phyloP scores from a whole-genome alignment of 805 yeast species.

The Ogataea allantospora region DNA sequence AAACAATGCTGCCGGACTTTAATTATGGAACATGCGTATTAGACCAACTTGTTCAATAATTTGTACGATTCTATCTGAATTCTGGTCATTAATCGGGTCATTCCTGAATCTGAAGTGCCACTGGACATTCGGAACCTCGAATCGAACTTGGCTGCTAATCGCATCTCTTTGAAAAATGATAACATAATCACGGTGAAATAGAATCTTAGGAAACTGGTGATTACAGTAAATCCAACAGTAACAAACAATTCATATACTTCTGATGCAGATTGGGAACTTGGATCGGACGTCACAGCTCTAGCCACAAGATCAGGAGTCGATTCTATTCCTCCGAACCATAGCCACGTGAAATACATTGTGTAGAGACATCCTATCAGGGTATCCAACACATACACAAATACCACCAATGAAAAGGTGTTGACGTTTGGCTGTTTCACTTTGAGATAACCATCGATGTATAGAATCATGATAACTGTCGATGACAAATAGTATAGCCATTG shows the following conservation, averaged over 20 bases:
- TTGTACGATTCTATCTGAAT: constrained; percentile 23
- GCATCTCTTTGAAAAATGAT: constrained; percentile 57
- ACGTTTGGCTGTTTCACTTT: constrained; percentile 54
- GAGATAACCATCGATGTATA: constrained; percentile 59
- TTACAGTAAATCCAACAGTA: constrained; percentile 49
- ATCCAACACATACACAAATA: constrained; percentile 64
- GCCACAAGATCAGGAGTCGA: no score
- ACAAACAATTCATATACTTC: constrained; percentile 55
- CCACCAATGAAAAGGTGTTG: constrained; percentile 59
- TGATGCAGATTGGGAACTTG: constrained; percentile 60
- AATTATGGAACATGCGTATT: not conserved
- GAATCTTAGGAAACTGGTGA: constrained; percentile 47
- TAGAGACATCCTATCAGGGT: constrained; percentile 65
- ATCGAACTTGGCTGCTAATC: constrained; percentile 44
- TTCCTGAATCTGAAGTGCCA: constrained; percentile 1
- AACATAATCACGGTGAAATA: constrained; percentile 60
- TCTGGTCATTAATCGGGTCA: constrained; percentile 6
- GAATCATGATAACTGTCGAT: constrained; percentile 60
- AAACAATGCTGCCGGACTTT: not conserved
- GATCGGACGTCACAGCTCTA: constrained; percentile 12
- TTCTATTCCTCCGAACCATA: constrained; percentile 58
- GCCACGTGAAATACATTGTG: constrained; percentile 68
- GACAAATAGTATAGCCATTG: constrained; percentile 80
- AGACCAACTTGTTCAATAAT: constrained; percentile 17
- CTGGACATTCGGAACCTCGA: constrained; percentile 26